phyloP scores from a whole-genome alignment of 1,139 yeast species.

The Debaryomycetaceae sp. region DNA sequence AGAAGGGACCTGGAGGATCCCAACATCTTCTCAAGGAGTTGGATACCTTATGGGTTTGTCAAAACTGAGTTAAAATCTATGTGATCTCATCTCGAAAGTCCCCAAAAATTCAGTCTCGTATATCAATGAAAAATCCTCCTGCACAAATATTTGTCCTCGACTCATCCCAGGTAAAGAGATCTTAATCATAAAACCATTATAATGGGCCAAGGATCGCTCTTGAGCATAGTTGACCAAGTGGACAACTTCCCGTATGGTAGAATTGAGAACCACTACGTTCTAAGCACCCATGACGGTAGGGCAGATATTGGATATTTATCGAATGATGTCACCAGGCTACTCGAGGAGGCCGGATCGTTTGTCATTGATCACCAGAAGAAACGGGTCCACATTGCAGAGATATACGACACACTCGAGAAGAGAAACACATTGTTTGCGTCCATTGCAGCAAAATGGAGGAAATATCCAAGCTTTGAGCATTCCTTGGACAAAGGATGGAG shows the following conservation, averaged over 20 bases:
- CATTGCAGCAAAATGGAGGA: constrained; percentile 45
- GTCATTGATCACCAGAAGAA: constrained; percentile 23
- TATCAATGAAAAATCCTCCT: not conserved
- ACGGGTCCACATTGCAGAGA: constrained; percentile 33
- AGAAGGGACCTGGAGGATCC: constrained; percentile 35
- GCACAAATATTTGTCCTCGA: not conserved
- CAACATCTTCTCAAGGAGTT: constrained; percentile 13
- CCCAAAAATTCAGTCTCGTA: too few species aligned
- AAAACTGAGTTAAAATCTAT: not conserved
- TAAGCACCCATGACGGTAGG: constrained; percentile 49
- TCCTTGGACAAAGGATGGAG: constrained; percentile 74
- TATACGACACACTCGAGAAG: constrained; percentile 42
- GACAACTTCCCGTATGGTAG: constrained; percentile 47
- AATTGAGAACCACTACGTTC: constrained; percentile 25
- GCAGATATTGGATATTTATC: constrained; percentile 52
- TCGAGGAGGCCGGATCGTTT: constrained; percentile 30
- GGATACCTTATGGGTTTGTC: not conserved
- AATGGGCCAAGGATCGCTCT: constrained; percentile 7
- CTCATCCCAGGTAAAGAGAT: not conserved
- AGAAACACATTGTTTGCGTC: constrained; percentile 44
- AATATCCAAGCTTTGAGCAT: constrained; percentile 32
- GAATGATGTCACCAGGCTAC: constrained; percentile 39
- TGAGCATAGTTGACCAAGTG: constrained; percentile 33
- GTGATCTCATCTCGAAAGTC: not conserved
- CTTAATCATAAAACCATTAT: not conserved